phyloP scores from a whole-genome alignment of 805 yeast genomes.

The Jamesozyma rosinii region DNA sequence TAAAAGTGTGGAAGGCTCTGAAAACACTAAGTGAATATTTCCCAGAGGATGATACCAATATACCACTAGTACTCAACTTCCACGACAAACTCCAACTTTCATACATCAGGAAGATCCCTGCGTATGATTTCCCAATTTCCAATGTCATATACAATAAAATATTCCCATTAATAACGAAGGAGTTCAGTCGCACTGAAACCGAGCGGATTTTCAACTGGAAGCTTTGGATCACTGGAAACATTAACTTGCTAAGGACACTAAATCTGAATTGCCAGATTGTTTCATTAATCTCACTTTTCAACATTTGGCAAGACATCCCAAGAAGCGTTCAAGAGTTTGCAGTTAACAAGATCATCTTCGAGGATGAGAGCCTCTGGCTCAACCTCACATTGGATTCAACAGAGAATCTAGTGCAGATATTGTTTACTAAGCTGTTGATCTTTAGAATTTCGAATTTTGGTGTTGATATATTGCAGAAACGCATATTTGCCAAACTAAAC shows the following conservation, averaged over 20 bases:
- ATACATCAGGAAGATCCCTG: conserved; percentile 17
- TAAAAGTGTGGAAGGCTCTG: conserved; percentile 22
- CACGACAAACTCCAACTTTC: conserved; percentile 21
- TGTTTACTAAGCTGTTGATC: conserved; percentile 14
- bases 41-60: neutral
- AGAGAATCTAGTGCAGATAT: conserved; percentile 8
- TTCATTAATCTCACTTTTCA: conserved; percentile 21
- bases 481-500: neutral
- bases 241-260: conserved; percentile 21
- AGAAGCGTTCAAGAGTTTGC: conserved; percentile 4
- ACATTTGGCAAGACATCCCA: conserved; percentile 23
- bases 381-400: conserved; percentile 13
- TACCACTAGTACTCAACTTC: conserved; percentile 4
- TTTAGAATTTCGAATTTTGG: conserved; percentile 8
- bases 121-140: conserved; percentile 21
- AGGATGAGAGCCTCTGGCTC: conserved; percentile 10
- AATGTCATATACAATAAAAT: conserved; percentile 24
- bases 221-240: conserved; percentile 19
- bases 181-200: conserved; percentile 10
- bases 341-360: neutral
- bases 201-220: conserved; percentile 20
- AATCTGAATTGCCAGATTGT: conserved; percentile 20
- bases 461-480: neutral
- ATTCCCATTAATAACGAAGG: conserved; percentile 16
- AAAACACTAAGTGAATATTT: conserved; percentile 16